A percentile compares a stretch with the other conserved stretches of the same genome.
Conservation (phyloP, 495 filamentous ascomycete genomes). For the Monascus purpureus region DNA sequence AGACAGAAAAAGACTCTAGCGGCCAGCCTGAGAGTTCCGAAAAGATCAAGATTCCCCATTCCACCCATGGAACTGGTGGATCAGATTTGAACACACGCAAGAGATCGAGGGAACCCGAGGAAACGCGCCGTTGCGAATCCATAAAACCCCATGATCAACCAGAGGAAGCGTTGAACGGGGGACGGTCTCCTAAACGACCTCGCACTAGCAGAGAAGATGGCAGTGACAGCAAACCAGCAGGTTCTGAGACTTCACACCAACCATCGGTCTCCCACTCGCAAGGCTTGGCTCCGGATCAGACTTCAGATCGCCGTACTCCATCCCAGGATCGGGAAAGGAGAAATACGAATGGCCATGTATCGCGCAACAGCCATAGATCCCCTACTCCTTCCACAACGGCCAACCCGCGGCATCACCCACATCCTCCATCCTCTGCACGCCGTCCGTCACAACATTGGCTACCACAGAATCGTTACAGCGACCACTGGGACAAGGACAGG, state of each 20-base stretch:
- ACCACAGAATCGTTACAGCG: slow-evolving; percentile 4
- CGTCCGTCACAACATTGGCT: background rate
- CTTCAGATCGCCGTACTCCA: background rate
- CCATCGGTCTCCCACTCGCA: too few species aligned
- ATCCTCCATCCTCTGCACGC: slow-evolving; percentile 1
- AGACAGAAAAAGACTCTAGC: too few species aligned
- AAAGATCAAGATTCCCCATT: too few species aligned
- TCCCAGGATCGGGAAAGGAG: background rate
- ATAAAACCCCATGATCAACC: slow-evolving; percentile 2
- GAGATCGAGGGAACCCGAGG: slow-evolving; percentile 28
- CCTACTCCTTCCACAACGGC: background rate
- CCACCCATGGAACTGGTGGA: background rate
- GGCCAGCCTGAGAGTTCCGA: too few species aligned
- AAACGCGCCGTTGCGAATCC: slow-evolving; percentile 4
- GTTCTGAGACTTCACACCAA: background rate
- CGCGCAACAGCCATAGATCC: slow-evolving; percentile 2
- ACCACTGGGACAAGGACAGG: background rate
- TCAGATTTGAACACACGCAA: slow-evolving; percentile 17
- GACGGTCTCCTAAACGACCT: slow-evolving; percentile 27
- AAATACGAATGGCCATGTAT: background rate
- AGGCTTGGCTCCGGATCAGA: background rate
- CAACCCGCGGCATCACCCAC: background rate
- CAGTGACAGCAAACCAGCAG: slow-evolving; percentile 6
- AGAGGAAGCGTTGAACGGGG: slow-evolving; percentile 12
- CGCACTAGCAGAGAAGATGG: slow-evolving; percentile 14